phyloP scores from a whole-genome alignment of 1,284 basidiomycete species.

The Sporisorium exsertum region DNA sequence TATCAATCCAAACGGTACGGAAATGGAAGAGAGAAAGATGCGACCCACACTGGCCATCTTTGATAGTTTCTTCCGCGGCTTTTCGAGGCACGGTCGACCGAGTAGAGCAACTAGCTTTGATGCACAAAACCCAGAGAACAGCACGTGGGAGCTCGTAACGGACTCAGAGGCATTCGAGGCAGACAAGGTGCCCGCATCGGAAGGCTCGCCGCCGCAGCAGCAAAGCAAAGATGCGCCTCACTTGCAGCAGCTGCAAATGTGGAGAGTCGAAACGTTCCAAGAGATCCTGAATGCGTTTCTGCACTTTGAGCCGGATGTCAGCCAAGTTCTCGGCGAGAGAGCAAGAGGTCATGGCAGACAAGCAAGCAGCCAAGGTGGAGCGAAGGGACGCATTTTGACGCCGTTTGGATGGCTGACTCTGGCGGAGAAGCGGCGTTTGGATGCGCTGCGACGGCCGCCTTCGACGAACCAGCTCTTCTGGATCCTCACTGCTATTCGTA shows the following conservation, averaged over 20 bases:
- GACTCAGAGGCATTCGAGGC: background rate
- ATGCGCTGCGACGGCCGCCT: conserved; percentile 22
- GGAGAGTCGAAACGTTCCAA: conserved; percentile 40
- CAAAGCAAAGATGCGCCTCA: background rate
- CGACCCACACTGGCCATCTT: conserved; percentile 35
- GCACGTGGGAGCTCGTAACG: conserved; percentile 25
- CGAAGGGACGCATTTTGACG: conserved; percentile 17
- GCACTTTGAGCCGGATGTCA: conserved; percentile 19
- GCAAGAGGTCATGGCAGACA: background rate
- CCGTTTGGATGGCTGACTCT: conserved; percentile 20
- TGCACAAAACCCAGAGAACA: conserved; percentile 12
- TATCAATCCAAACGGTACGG: background rate
- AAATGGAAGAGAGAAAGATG: conserved; percentile 17
- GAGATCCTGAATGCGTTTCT: conserved; percentile 47
- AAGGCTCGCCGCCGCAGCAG: background rate
- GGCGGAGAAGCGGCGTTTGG: conserved; percentile 25
- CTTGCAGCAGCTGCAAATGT: conserved; percentile 21
- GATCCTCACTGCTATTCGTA: conserved; percentile 41
- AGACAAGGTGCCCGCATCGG: background rate
- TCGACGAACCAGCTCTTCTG: conserved; percentile 46
- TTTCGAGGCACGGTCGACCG: conserved; percentile 24
- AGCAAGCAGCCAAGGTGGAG: background rate
- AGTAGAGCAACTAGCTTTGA: conserved; percentile 12
- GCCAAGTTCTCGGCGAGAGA: background rate
- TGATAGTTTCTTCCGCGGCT: conserved; percentile 44